phyloP scores from a whole-genome alignment of 2,329 filamentous ascomycete species.

The Beauveria asiatica region DNA sequence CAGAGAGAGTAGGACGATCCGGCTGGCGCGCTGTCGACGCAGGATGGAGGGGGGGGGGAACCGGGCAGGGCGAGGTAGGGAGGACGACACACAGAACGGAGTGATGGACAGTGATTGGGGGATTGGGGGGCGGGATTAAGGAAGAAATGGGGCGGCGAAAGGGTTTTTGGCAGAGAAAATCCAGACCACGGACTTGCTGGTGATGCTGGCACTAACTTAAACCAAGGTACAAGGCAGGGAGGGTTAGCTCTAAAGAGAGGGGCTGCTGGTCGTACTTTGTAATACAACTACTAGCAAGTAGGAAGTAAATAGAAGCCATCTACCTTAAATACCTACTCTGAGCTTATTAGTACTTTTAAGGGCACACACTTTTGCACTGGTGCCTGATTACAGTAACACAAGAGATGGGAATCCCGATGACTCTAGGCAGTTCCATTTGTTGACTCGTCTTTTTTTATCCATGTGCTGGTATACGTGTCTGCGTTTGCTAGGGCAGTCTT shows the following conservation, averaged over 20 bases:
- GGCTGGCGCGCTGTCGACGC: background rate
- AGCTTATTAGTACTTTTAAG: background rate
- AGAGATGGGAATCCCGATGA: background rate
- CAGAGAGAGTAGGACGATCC: background rate
- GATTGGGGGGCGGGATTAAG: background rate
- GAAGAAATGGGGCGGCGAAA: background rate
- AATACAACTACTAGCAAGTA: background rate
- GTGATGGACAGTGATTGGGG: background rate
- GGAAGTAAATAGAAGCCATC: background rate
- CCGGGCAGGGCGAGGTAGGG: background rate
- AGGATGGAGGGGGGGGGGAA: slow-evolving; percentile 6
- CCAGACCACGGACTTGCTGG: background rate
- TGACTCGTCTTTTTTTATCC: too few relatives aligned
- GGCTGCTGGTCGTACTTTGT: background rate
- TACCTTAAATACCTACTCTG: background rate
- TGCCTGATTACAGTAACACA: background rate
- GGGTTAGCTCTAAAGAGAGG: too few relatives aligned
- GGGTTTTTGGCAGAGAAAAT: background rate
- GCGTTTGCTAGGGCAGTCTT: background rate
- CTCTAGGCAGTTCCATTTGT: too few relatives aligned
- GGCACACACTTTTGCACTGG: background rate
- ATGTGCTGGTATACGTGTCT: too few relatives aligned
- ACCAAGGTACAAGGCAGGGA: too few relatives aligned
- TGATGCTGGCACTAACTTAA: too few relatives aligned
- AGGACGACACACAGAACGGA: background rate